Conservation (phyloP, 164 flowering plant species). For the Pachysandra terminalis region DNA sequence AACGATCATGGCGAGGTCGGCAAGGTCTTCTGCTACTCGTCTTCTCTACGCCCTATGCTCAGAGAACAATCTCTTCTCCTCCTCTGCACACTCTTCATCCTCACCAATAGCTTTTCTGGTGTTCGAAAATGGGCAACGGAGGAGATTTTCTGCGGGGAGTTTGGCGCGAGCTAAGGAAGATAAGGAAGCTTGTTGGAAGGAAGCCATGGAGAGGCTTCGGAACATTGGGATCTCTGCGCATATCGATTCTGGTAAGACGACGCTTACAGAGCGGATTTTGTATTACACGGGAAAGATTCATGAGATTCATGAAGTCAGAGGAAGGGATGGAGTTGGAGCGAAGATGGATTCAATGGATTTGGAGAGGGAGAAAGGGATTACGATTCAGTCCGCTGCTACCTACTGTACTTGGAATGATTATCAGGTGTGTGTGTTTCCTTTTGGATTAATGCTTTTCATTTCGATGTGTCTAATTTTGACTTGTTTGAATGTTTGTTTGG, state of each 20-base stretch:
- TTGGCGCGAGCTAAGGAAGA: slow-evolving; percentile 55
- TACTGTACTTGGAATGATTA: slow-evolving; percentile 92
- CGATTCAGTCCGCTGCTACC: slow-evolving; percentile 98
- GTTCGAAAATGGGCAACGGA: slow-evolving; percentile 33
- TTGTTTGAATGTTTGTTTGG: not conserved
- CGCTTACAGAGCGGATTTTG: slow-evolving; percentile 81
- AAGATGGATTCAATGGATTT: slow-evolving; percentile 99
- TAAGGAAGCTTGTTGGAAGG: slow-evolving; percentile 82
- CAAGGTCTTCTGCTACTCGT: slow-evolving; percentile 40
- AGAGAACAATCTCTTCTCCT: slow-evolving; percentile 14
- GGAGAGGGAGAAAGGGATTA: slow-evolving; percentile 96
- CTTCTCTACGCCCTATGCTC: slow-evolving; percentile 45
- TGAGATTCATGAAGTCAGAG: slow-evolving; percentile 96
- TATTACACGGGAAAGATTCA: slow-evolving; percentile 91
- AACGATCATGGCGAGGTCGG: slow-evolving; percentile 43
- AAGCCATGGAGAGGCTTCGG: slow-evolving; percentile 69
- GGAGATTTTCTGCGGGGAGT: slow-evolving; percentile 49
- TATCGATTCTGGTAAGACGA: slow-evolving; percentile 96
- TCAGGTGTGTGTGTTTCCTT: slow-evolving; percentile 44
- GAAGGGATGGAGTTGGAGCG: slow-evolving; percentile 94
- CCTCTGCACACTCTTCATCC: slow-evolving; percentile 20
- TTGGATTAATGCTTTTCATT: not conserved
- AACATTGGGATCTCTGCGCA: slow-evolving; percentile 98
- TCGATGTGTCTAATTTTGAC: not conserved
- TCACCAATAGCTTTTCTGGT: slow-evolving; percentile 35